A percentile compares a stretch with the other conserved stretches of the same genome.
Evolutionary conservation across 2,329 filamentous ascomycete species (phyloP).

Genomic region (Scortechinia acanthostroma): DNA sequence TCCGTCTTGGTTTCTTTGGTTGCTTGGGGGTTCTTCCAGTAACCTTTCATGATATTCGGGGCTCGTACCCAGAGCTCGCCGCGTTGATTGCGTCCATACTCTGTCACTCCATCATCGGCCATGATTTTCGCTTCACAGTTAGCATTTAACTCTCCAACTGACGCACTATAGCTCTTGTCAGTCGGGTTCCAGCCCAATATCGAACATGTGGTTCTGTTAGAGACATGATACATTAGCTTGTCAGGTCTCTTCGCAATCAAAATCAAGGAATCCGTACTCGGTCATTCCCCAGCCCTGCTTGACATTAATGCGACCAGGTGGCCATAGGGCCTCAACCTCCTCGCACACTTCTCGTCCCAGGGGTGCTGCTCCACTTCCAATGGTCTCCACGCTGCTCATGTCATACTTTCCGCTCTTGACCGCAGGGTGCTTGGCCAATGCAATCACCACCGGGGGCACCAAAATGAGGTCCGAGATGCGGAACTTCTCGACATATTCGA

Average conservation of each 20-base stretch:
- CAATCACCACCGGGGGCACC: slow-evolving; percentile 10
- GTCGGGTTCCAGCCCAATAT: slow-evolving; percentile 41
- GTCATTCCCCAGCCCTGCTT: slow-evolving; percentile 14
- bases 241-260: too few relatives aligned
- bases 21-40: slow-evolving; percentile 67
- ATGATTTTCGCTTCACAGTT: slow-evolving; percentile 52
- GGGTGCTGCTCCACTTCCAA: slow-evolving; percentile 9
- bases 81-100: slow-evolving; percentile 27
- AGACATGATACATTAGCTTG: not conserved
- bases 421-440: slow-evolving; percentile 9
- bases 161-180: slow-evolving; percentile 27
- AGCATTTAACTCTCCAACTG: slow-evolving; percentile 46
- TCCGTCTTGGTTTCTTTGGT: slow-evolving; percentile 47
- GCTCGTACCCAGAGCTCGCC: slow-evolving; percentile 71
- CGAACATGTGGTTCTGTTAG: slow-evolving; percentile 36
- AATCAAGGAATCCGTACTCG: slow-evolving; percentile 7
- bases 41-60: slow-evolving; percentile 69
- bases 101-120: slow-evolving; percentile 39
- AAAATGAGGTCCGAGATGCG: slow-evolving; percentile 7
- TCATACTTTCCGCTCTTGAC: slow-evolving; percentile 8
- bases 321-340: slow-evolving; percentile 9
- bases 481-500: slow-evolving; percentile 9
- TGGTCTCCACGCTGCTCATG: slow-evolving; percentile 8
- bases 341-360: slow-evolving; percentile 7
- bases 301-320: slow-evolving; percentile 4